These are phyloP conservation scores for Elymus sibiricus DNA, from an alignment of 176 grass and related monocot genomes.

Conservation along the genomic window DNA sequence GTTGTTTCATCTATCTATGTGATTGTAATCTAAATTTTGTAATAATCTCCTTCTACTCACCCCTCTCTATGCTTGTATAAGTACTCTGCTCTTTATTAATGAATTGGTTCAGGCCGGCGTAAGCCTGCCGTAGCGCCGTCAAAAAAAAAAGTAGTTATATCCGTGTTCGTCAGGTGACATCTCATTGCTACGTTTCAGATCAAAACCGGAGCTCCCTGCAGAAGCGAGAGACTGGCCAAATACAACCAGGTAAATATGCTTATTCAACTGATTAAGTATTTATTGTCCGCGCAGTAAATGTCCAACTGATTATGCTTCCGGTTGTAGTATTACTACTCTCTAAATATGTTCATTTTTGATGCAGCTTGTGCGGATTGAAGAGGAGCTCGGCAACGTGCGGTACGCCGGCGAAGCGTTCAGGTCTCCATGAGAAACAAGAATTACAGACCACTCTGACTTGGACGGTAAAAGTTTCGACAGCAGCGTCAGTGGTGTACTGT, in stretches of 20 bases:
- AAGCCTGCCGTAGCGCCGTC: too few species aligned
- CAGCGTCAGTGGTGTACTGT: background rate
- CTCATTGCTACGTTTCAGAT: conserved; percentile 53
- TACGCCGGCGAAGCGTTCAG: conserved; percentile 88
- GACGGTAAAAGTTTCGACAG: conserved; percentile 21
- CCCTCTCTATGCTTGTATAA: too few species aligned
- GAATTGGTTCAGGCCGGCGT: too few species aligned
- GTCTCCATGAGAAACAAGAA: conserved; percentile 43
- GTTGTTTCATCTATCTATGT: too few species aligned
- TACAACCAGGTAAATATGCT: conserved; percentile 77
- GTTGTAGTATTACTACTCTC: background rate
- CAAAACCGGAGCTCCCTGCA: conserved; percentile 92
- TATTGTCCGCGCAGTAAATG: background rate
- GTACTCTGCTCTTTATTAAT: too few species aligned
- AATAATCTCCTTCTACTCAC: too few species aligned
- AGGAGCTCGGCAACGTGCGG: conserved; percentile 83
- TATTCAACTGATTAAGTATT: background rate
- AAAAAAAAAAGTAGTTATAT: too few species aligned
- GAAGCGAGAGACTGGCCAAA: conserved; percentile 87
- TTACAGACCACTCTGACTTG: background rate
- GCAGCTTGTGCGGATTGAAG: conserved; percentile 86
- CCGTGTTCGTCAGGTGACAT: background rate
- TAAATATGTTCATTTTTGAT: background rate
- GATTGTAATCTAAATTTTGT: too few species aligned
- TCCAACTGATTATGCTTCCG: background rate